Evolutionary conservation across 1,284 basidiomycete species (phyloP), one percentile per base, ranked within the genome.

Genomic region (Termitomyces sp.): DNA sequence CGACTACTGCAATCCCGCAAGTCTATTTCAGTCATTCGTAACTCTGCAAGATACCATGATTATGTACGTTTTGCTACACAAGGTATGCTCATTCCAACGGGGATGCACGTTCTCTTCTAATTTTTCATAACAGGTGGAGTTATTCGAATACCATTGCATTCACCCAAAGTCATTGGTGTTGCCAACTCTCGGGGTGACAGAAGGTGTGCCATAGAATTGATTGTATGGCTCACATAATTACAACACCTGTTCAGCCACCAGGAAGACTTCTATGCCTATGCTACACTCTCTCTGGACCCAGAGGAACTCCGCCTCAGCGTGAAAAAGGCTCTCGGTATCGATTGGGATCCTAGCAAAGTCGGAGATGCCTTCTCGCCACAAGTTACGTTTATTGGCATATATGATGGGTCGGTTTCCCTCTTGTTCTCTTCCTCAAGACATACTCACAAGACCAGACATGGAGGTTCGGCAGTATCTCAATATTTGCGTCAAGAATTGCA

Each of bases 381-480:
- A 68, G 86, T 86, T 5, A 77, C 90, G 3, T 92, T 88, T 60
- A 83, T 93, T 39, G 93, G 91, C 14, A 86, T 96, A 52, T 96
- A 91, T 67, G 93, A 95, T 55, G 93, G 93, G 90, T 90, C 62
- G 53, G 79, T 28, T 14, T 66, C 34, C 52, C 50, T 49, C 24
- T 38, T 42, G 16, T 39, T 42, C 38, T 14, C 11, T 26, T 47
- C 31, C 18, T 44, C 42, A 40, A 46, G n/a, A 33, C 42, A 42
- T 57, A 30, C 55, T 54, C 57, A 50, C 31, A 34, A 47, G 6
- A 26, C 16, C 57, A 91, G 88, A 9, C 90, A 93, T 64, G 90
- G 90, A n/a, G 90, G 90, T 6, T 80, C 79, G 21, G 79, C 81
- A 13, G 87, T 90, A 9, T 85, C 88, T 1, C 76, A 83, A 50